Evolutionary conservation across 1,284 basidiomycete species (phyloP).

Genomic region (Agroathelia rolfsii): DNA sequence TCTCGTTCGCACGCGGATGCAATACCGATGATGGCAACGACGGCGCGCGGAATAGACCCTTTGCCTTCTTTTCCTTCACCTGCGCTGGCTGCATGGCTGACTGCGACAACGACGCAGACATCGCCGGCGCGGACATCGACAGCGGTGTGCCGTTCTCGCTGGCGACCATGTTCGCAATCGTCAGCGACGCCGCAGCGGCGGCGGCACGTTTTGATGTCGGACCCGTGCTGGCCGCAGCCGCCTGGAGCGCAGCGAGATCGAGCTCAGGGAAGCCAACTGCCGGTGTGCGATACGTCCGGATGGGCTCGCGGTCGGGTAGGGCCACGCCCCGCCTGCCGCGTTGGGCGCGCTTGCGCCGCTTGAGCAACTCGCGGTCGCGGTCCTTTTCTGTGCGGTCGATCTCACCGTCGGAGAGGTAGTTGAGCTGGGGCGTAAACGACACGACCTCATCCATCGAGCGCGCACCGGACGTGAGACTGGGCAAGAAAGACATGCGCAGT

Average conservation of each 20-base stretch:
- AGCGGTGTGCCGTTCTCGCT: constrained; percentile 65
- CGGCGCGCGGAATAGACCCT: constrained; percentile 66
- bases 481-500: constrained; percentile 81
- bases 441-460: constrained; percentile 69
- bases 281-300: constrained; percentile 84
- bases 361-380: constrained; percentile 82
- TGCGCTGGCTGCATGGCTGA: too few species aligned
- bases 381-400: constrained; percentile 87
- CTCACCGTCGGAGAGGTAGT: constrained; percentile 83
- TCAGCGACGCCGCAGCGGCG: constrained; percentile 72
- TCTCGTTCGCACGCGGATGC: constrained; percentile 45
- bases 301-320: constrained; percentile 87
- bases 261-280: constrained; percentile 77
- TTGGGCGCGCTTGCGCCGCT: constrained; percentile 80
- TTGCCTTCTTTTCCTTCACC: constrained; percentile 66
- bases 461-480: constrained; percentile 61
- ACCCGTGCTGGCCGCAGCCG: constrained; percentile 51
- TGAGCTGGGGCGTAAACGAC: constrained; percentile 81
- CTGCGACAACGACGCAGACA: too few species aligned
- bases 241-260: constrained; percentile 55
- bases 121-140: too few species aligned
- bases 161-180: constrained; percentile 77
- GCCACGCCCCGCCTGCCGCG: constrained; percentile 84
- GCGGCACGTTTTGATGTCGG: constrained; percentile 74
- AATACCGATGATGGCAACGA: constrained; percentile 44